Base-by-base conservation (phyloP, 768 basidiomycete genomes). In the Rhizopogon roseolus region DNA sequence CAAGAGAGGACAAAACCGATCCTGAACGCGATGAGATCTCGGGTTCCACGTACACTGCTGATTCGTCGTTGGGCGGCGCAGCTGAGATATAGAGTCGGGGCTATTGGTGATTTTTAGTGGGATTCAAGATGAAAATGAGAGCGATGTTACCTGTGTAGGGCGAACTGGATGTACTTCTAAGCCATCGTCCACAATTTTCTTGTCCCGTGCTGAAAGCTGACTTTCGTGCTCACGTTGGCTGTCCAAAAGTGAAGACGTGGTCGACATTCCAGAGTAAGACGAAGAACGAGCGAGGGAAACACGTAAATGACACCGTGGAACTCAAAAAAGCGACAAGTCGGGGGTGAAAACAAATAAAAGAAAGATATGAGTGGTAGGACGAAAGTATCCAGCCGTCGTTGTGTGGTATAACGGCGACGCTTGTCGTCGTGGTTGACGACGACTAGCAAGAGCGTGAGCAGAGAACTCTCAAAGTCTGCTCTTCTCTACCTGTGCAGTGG, bases 1-100 rank as follows among this genome's bases (percentile, higher is more conserved):
- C 91, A 52, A 93, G 76, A 41, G 90, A 90, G 32, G 90, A 91
- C 43, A 86, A 83, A 49, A 87, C 78, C 28, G 91, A 92, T 19
- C 74, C 74, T 40, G 90, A 83, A 66, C 89, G 88, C 51, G 85
- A 84, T 48, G 71, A 58, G 22, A 64, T 34, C 54, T 74, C 66
- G 41, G 66, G 66, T 49, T 82, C 81, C 52, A 70, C 73, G 59
- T 84, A 80, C 54, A 70, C 66, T 22, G 22, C 19, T 58, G 63
- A 57, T 59, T 60, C 57, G 57, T 56, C 54, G 29, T 60, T 54
- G 60, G 71, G 62, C 27, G 69, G 62, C 44, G 64, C 64, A 42
- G 74, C 73, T 59, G 79, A 76, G 55, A 82, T 67, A 57, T 77
- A 77, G 39, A 81, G 66, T 59, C 72, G 76, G 55, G 78, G 77